These are phyloP conservation scores for Coemansia sp. DNA, from an alignment of 192 early-diverging fungal genomes.

Conservation along the genomic window DNA sequence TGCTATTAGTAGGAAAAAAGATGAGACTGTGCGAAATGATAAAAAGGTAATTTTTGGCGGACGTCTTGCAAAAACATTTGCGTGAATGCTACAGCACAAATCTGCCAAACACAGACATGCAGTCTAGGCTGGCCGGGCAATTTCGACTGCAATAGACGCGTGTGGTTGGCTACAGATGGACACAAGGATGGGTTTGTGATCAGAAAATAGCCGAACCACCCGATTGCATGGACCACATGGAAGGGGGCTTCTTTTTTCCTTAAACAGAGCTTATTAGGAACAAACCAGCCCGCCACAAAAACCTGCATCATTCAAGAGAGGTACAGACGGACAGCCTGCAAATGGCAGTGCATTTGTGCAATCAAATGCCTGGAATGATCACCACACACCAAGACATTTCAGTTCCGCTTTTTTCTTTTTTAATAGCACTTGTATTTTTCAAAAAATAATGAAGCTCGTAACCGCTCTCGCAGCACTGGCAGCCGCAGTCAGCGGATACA, in stretches of 20 bases:
- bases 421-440: not conserved
- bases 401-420: not conserved
- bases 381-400: not conserved
- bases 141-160: not conserved
- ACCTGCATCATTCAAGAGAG: too few species aligned
- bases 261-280: too few species aligned
- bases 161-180: conserved; percentile 2
- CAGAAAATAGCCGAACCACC: conserved; percentile 3
- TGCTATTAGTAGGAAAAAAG: too few species aligned
- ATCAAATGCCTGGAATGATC: conserved; percentile 3
- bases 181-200: not conserved
- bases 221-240: too few species aligned
- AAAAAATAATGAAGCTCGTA: conserved; percentile 27
- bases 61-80: too few species aligned
- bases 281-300: too few species aligned
- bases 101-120: conserved; percentile 4
- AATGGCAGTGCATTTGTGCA: not conserved
- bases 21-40: too few species aligned
- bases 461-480: conserved; percentile 23
- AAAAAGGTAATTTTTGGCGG: too few species aligned
- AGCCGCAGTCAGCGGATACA: conserved; percentile 42
- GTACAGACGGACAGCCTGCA: not conserved
- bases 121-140: not conserved
- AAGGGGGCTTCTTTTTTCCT: too few species aligned
- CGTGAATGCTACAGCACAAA: too few species aligned